Evolutionary conservation across 176 grass and related monocot genomes (phyloP), one percentile per base, ranked within the genome.

Genomic region (Carex kokanica): DNA sequence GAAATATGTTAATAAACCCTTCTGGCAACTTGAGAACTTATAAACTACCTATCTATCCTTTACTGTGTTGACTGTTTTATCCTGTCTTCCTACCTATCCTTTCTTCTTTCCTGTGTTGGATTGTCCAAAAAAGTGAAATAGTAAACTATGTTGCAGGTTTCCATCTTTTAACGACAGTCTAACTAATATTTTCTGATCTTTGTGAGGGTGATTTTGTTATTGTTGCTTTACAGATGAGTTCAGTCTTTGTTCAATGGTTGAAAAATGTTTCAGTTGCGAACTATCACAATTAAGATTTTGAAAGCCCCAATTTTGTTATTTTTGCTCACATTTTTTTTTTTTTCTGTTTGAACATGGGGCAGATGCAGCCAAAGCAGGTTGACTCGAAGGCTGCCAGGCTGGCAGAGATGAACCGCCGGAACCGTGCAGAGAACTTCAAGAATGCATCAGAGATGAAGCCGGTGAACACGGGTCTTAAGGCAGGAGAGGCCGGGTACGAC

Each of bases 401-500:
- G 88, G 96, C 94, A 38, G 96, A 91, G 72, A 99, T 99, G 96
- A 99, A 99, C 83, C 85, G 88, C 73, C 94, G 87, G 84, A 99
- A 98, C 74, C 88, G 92, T 27, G 92, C 84, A 43, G 95, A 98
- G 52, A 98, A 99, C 74, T 99, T 99, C 79, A 95, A 91, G 82
- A 99, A 95, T 65, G 93, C 96, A 31, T 99, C 96, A 9, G 96
- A 95, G 85, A 8, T 93, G 86, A 99, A 95, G 80, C 91, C 92
- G 38, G 84, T 95, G 32, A 99, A 99, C 82, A 93, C 84, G 2
- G 79, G 82, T 85, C 79, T 98, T 61, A 98, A 95, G 80, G 96
- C 86, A 68, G 96, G 96, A 83, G 96, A 98, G 85, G 93, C 93
- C 51, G 96, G 96, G 64, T 98, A 98, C 80, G 93, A 98, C 74